A percentile compares a stretch with the other conserved stretches of the same genome.
Conservation (phyloP, 371 early-diverging fungal genomes). For the Mucor sp. region DNA sequence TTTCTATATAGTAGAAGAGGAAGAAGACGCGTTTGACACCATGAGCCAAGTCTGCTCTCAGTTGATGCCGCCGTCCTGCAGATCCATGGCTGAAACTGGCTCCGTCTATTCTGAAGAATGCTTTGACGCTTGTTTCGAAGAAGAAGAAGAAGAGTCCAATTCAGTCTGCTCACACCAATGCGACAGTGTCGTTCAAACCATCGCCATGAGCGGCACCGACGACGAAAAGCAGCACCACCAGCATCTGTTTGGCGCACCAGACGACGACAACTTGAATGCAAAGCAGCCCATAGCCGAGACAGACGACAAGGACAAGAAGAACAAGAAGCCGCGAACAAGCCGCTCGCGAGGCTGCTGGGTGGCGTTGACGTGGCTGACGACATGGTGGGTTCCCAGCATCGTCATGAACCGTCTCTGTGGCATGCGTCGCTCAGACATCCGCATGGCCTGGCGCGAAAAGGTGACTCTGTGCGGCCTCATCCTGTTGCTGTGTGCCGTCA, state of each 20-base stretch:
- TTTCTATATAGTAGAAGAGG: slow-evolving; percentile 1
- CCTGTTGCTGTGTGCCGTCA: slow-evolving; percentile 56
- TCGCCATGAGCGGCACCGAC: not conserved
- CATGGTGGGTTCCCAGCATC: slow-evolving; percentile 86
- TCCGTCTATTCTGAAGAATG: slow-evolving; percentile 54
- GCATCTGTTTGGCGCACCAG: slow-evolving; percentile 10
- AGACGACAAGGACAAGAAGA: slow-evolving; percentile 2
- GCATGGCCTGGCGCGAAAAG: slow-evolving; percentile 88
- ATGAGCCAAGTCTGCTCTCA: slow-evolving; percentile 20
- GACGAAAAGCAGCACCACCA: slow-evolving; percentile 16
- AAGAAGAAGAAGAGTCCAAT: slow-evolving; percentile 34
- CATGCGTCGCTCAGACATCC: slow-evolving; percentile 80
- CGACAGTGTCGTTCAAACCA: slow-evolving; percentile 10
- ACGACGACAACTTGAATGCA: not conserved
- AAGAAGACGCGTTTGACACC: slow-evolving; percentile 12
- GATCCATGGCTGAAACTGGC: slow-evolving; percentile 24
- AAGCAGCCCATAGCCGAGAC: not conserved
- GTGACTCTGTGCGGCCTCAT: slow-evolving; percentile 78
- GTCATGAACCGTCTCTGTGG: slow-evolving; percentile 59
- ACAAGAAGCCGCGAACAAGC: slow-evolving; percentile 27
- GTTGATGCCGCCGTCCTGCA: slow-evolving; percentile 13
- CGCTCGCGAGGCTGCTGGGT: slow-evolving; percentile 77
- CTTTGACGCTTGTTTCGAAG: slow-evolving; percentile 29
- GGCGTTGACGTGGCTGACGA: slow-evolving; percentile 76
- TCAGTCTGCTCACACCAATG: slow-evolving; percentile 34